A percentile compares a stretch with the other conserved stretches of the same genome.
Conservation (phyloP, 768 basidiomycete species). For the Tylopilus rubrobrunneus region DNA sequence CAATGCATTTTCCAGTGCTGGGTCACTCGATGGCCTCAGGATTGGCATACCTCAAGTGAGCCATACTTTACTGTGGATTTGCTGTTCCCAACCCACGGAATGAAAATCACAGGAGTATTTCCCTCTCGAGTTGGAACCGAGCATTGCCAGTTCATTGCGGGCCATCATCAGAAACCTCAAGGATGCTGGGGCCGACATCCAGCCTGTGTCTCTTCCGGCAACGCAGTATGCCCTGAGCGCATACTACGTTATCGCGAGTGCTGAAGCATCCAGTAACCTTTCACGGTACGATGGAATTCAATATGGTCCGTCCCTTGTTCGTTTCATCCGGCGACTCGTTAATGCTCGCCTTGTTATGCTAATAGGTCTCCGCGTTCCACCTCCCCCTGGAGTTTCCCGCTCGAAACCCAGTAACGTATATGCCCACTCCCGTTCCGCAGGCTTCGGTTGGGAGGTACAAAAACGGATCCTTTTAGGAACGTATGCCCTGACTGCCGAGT, state of each 20-base stretch:
- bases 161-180: constrained; percentile 39
- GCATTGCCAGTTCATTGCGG: constrained; percentile 45
- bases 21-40: constrained; percentile 47
- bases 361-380: constrained; percentile 49
- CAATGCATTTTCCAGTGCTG: neutral
- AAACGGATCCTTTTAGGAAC: constrained; percentile 87
- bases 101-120: constrained; percentile 63
- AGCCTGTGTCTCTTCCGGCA: constrained; percentile 70
- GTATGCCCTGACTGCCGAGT: constrained; percentile 91
- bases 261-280: constrained; percentile 90
- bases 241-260: constrained; percentile 94
- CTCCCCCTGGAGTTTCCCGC: constrained; percentile 38
- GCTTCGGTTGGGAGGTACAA: constrained; percentile 83
- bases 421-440: constrained; percentile 58
- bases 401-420: constrained; percentile 56
- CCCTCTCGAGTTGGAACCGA: constrained; percentile 55
- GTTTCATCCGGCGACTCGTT: no score
- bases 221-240: constrained; percentile 77
- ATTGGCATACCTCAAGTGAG: constrained; percentile 74
- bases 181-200: constrained; percentile 58
- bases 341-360: neutral
- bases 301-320: constrained; percentile 53
- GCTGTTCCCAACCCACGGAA: neutral
- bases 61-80: neutral
- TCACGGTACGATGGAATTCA: constrained; percentile 86